Conservation (phyloP, 148 eudicot species). For the Nyssa sinensis region DNA sequence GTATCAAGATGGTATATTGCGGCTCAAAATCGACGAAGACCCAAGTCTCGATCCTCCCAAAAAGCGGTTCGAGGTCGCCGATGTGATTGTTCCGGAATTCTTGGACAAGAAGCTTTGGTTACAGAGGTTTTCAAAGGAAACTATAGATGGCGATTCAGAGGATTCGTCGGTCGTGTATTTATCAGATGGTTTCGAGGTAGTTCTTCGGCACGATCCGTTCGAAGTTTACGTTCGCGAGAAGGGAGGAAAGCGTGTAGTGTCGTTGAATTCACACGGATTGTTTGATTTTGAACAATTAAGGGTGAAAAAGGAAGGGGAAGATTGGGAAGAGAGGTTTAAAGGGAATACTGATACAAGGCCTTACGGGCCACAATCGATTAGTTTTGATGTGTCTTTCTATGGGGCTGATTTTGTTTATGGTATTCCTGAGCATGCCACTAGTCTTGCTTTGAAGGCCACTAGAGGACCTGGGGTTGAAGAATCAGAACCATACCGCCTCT, state of each 20-base stretch:
- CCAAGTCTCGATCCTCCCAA: constrained; percentile 53
- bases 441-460: constrained; percentile 88
- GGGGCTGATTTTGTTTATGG: constrained; percentile 92
- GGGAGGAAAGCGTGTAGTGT: constrained; percentile 61
- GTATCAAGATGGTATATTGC: constrained; percentile 70
- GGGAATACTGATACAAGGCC: constrained; percentile 81
- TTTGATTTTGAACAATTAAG: constrained; percentile 91
- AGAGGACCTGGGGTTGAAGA: constrained; percentile 83
- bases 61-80: constrained; percentile 78
- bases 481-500: constrained; percentile 94
- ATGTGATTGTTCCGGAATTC: constrained; percentile 68
- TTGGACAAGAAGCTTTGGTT: constrained; percentile 70
- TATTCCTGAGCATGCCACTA: constrained; percentile 93
- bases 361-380: constrained; percentile 89
- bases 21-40: constrained; percentile 87
- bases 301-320: constrained; percentile 75
- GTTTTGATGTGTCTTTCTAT: constrained; percentile 89
- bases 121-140: constrained; percentile 50
- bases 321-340: constrained; percentile 80
- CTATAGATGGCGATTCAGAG: constrained; percentile 35
- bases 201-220: constrained; percentile 72
- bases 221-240: constrained; percentile 87
- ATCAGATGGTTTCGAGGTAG: constrained; percentile 74
- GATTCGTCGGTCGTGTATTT: constrained; percentile 56
- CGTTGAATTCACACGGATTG: constrained; percentile 91